phyloP scores from a whole-genome alignment of 768 basidiomycete genomes.

The Lactarius psammicola region DNA sequence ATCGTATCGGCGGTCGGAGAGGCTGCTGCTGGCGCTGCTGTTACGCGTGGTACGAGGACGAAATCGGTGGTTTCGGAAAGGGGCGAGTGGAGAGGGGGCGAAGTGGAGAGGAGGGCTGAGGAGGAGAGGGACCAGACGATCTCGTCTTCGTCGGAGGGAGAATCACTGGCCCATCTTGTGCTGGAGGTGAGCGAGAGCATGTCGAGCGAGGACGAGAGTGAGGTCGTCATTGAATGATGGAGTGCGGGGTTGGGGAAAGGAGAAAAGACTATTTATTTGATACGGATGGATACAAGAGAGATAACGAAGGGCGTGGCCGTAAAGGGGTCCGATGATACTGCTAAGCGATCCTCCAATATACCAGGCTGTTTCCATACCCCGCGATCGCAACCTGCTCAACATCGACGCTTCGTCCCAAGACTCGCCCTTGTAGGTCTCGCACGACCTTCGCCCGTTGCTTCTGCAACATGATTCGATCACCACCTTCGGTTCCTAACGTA shows the following conservation, averaged over 20 bases:
- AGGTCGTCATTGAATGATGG: slow-evolving; percentile 13
- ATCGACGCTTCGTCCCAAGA: slow-evolving; percentile 56
- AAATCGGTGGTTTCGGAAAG: slow-evolving; percentile 34
- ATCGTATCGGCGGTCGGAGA: background rate
- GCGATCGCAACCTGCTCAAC: slow-evolving; percentile 65
- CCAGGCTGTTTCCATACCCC: slow-evolving; percentile 60
- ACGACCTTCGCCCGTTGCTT: slow-evolving; percentile 51
- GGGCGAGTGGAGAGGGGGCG: slow-evolving; percentile 26
- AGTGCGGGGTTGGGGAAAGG: background rate
- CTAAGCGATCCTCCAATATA: slow-evolving; percentile 64
- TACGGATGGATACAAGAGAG: background rate
- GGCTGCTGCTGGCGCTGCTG: slow-evolving; percentile 51
- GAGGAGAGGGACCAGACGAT: slow-evolving; percentile 29
- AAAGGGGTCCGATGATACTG: slow-evolving; percentile 10
- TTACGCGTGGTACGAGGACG: slow-evolving; percentile 42
- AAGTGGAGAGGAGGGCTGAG: slow-evolving; percentile 15
- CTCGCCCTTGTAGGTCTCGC: slow-evolving; percentile 55
- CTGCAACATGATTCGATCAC: slow-evolving; percentile 58
- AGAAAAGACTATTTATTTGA: slow-evolving; percentile 11
- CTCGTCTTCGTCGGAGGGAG: slow-evolving; percentile 27
- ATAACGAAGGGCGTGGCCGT: background rate
- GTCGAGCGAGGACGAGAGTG: slow-evolving; percentile 21
- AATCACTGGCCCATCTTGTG: slow-evolving; percentile 25
- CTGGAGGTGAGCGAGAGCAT: slow-evolving; percentile 19
- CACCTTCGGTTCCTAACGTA: slow-evolving; percentile 49